Evolutionary conservation across 768 basidiomycete species (phyloP).

Genomic region (Mycena olivaceomarginata): DNA sequence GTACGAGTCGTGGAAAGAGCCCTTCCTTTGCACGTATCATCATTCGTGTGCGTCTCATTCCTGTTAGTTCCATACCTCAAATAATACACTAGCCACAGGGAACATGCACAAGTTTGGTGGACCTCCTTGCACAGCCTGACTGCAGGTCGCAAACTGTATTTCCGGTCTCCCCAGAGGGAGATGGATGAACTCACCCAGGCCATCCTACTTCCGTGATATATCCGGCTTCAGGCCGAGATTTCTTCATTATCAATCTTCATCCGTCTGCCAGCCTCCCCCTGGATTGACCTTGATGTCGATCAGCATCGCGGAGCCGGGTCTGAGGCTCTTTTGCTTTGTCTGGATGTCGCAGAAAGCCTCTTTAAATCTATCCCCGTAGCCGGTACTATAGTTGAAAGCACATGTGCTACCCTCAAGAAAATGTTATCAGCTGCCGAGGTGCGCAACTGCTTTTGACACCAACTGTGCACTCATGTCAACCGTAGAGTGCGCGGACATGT

Average conservation of each 20-base stretch:
- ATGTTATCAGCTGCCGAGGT: conserved; percentile 23
- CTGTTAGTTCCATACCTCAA: background rate
- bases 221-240: conserved; percentile 25
- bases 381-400: conserved; percentile 22
- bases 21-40: conserved; percentile 12
- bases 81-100: conserved; percentile 12
- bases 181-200: conserved; percentile 24
- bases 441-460: conserved; percentile 9
- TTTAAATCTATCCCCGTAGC: conserved; percentile 19
- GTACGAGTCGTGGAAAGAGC: conserved; percentile 24
- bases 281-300: conserved; percentile 17
- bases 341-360: conserved; percentile 26
- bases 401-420: conserved; percentile 26
- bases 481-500: conserved; percentile 17
- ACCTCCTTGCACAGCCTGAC: conserved; percentile 11
- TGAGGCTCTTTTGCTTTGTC: conserved; percentile 13
- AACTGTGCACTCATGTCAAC: background rate
- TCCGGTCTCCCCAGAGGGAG: conserved; percentile 17
- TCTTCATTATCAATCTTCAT: conserved; percentile 25
- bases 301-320: conserved; percentile 22
- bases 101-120: conserved; percentile 23
- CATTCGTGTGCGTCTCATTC: conserved; percentile 19
- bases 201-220: conserved; percentile 25
- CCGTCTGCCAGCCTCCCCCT: conserved; percentile 18
- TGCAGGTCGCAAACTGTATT: conserved; percentile 20